Base-by-base conservation (phyloP, 495 filamentous ascomycete species). In the Aspergillus panamensis region DNA sequence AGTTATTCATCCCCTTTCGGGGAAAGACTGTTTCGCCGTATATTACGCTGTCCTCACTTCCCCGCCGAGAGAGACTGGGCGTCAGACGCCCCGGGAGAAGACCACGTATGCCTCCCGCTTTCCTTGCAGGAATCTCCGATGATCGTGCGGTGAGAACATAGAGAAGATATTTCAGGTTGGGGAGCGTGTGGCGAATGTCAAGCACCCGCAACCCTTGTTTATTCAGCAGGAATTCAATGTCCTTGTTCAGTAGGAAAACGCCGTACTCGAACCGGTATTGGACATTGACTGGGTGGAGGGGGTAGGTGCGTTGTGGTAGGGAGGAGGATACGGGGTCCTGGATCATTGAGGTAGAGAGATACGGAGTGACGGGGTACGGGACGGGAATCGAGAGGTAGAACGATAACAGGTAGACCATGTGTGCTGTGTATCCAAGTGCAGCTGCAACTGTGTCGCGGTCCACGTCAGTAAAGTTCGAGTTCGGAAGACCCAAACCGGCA, bases 201-300 rank as follows among this genome's bases (percentile, higher is more conserved):
- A 96, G 79, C 9, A 91, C 82, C 44, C 84, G 82, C 3, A 96
- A 68, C 0, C 87, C 89, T 55, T 88, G 83, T n/a, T 81, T 77
- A 55, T 79, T 82, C 59, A 91, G 88, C 30, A 98, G 77, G 40
- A 89, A 80, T 72, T 98, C 93, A 45, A 98, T 90, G 63, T 97
- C 80, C 66, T 96, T 93, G 72, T 97, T 97, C 4, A 98, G 77
- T 10, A 97, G 72, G 62, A 97, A 98, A 60, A 96, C 91, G 6
- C 79, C 94, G 74, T 97, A 98, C 60, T 97, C 93, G 66, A 97
- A 96, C 9, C 92, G 84, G 65, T 89, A 96, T 30, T 87, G 81
- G 7, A 92, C 84, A 12, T 83, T 85, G 56, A 89, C 87, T 33
- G 87, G 79, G 69, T 89, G 91, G 0, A 98, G 79, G 2, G 93